These are phyloP conservation scores for Xylaria scruposa DNA, from an alignment of 495 filamentous ascomycete species.

Conservation along the genomic window DNA sequence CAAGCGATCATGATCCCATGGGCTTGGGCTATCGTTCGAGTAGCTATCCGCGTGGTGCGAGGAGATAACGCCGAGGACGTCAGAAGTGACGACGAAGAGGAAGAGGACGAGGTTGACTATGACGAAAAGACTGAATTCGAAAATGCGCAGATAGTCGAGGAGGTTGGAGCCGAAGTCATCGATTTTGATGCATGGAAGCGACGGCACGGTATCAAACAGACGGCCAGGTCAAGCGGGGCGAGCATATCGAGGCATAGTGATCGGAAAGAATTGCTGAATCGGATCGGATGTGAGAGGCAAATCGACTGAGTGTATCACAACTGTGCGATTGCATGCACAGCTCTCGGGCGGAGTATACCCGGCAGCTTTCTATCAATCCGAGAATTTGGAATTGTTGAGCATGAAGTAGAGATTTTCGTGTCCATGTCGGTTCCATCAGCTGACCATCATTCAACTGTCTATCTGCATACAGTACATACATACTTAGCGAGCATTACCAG, in stretches of 20 bases:
- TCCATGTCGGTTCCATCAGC: not conserved
- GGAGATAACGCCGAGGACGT: conserved; percentile 71
- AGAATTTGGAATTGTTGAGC: not conserved
- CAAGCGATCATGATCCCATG: conserved; percentile 76
- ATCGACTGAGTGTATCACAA: conserved; percentile 19
- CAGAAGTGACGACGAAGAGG: conserved; percentile 71
- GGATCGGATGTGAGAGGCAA: conserved; percentile 61
- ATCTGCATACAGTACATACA: not conserved
- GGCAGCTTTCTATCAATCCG: not conserved
- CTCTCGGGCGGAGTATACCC: not conserved
- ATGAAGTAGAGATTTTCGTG: not conserved
- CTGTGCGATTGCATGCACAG: not conserved
- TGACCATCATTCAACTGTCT: not conserved
- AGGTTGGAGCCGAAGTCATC: conserved; percentile 25
- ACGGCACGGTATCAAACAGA: conserved; percentile 17
- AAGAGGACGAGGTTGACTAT: conserved; percentile 42
- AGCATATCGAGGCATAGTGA: conserved; percentile 57
- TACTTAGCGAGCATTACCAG: not conserved
- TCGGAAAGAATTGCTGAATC: conserved; percentile 58
- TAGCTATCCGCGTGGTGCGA: conserved; percentile 68
- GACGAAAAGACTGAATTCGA: conserved; percentile 40
- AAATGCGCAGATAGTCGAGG: conserved; percentile 20
- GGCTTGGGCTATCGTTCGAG: conserved; percentile 70
- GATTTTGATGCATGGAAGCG: conserved; percentile 25
- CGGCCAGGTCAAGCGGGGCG: conserved; percentile 33